These are phyloP conservation scores for Aspergillus viridinutans DNA, from an alignment of 2,329 filamentous ascomycete genomes.

Conservation along the genomic window DNA sequence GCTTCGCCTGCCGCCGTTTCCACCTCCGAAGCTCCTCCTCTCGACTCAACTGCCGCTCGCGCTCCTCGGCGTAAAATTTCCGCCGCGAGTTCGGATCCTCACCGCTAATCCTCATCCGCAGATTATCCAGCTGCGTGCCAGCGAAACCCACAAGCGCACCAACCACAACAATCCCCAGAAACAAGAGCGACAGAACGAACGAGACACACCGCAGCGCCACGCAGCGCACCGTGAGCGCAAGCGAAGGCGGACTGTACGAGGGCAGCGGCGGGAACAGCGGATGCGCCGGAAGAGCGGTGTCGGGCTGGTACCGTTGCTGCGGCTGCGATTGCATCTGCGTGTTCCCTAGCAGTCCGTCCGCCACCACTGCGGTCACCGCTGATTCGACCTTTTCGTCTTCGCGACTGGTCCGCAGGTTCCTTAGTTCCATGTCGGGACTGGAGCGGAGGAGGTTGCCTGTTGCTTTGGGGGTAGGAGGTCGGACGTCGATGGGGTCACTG, in stretches of 20 bases:
- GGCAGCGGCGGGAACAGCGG: constrained; percentile 76
- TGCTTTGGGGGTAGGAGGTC: background rate
- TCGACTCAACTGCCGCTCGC: constrained; percentile 54
- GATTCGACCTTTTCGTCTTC: background rate
- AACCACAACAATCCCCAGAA: constrained; percentile 70
- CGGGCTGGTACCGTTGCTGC: background rate
- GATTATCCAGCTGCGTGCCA: constrained; percentile 47
- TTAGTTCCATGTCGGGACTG: background rate
- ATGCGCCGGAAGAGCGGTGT: constrained; percentile 13
- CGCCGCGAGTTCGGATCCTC: constrained; percentile 57
- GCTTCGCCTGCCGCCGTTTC: constrained; percentile 43
- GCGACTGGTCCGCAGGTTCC: background rate
- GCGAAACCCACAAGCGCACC: constrained; percentile 68
- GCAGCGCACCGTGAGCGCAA: constrained; percentile 63
- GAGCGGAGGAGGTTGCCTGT: background rate
- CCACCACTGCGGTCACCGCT: background rate
- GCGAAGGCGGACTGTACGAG: constrained; percentile 70
- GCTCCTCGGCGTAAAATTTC: constrained; percentile 71
- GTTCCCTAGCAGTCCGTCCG: constrained; percentile 11
- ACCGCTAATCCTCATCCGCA: constrained; percentile 54
- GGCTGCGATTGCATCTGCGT: background rate
- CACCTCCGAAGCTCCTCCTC: constrained; percentile 60
- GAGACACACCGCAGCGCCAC: constrained; percentile 62
- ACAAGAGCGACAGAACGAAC: constrained; percentile 71
- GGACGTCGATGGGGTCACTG: background rate